Evolutionary conservation across 2,329 filamentous ascomycete species (phyloP).

Genomic region (Tolypocladium ovalisporum): DNA sequence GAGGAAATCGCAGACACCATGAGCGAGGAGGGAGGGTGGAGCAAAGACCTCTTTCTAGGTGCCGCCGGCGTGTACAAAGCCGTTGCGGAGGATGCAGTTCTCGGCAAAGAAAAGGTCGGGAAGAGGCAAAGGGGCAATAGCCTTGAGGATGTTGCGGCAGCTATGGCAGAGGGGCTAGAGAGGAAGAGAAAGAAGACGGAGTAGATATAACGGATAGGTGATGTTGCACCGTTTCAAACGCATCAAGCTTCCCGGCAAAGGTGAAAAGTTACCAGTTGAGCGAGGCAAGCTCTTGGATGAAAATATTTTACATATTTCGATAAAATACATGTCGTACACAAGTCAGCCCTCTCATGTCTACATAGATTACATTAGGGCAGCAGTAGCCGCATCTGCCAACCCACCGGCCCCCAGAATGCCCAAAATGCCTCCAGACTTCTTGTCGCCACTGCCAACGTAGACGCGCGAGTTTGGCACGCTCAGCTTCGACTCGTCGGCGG

Average conservation of each 20-base stretch:
- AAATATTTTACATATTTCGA: neutral
- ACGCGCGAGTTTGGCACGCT: slow-evolving; percentile 23
- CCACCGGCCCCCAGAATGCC: slow-evolving; percentile 1
- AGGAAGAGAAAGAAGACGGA: slow-evolving; percentile 28
- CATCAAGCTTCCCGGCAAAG: neutral
- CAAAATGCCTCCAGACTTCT: neutral
- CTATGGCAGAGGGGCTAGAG: slow-evolving; percentile 34
- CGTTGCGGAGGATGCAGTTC: slow-evolving; percentile 49
- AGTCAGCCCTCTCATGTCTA: neutral
- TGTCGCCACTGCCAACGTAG: slow-evolving; percentile 8
- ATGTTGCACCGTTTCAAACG: neutral
- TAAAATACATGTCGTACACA: neutral
- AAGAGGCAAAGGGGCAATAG: slow-evolving; percentile 44
- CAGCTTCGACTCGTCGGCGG: slow-evolving; percentile 16
- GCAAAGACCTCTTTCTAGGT: slow-evolving; percentile 41
- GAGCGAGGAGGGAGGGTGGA: slow-evolving; percentile 52
- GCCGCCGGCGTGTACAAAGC: slow-evolving; percentile 50
- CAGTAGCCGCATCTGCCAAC: slow-evolving; percentile 6
- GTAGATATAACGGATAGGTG: neutral
- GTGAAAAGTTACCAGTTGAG: neutral
- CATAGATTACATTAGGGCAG: slow-evolving; percentile 1
- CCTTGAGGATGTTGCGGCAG: slow-evolving; percentile 43
- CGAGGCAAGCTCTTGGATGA: neutral
- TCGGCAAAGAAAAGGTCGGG: slow-evolving; percentile 48
- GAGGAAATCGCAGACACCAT: slow-evolving; percentile 61